Percentiles rank a stretch among this genome's conserved stretches.
phyloP scores from a whole-genome alignment of 495 filamentous ascomycete genomes.

The Ramalina intermedia region DNA sequence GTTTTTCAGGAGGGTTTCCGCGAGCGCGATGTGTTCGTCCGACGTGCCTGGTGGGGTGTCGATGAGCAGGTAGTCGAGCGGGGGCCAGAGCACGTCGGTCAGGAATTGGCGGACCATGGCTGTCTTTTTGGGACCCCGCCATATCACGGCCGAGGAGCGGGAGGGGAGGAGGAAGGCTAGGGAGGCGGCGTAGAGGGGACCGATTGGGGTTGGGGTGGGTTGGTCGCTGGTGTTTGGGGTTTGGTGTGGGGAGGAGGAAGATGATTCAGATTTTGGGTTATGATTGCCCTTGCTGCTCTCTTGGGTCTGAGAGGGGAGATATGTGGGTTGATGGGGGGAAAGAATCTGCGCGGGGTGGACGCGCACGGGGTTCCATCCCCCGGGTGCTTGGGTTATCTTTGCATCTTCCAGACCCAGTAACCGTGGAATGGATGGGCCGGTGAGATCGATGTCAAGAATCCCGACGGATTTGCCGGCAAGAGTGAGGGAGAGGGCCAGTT shows the following conservation, averaged over 20 bases:
- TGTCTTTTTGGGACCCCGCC: slow-evolving; percentile 96
- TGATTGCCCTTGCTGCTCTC: slow-evolving; percentile 10
- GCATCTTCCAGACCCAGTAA: slow-evolving; percentile 78
- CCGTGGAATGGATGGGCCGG: slow-evolving; percentile 88
- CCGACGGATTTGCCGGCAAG: slow-evolving; percentile 76
- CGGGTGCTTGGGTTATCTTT: slow-evolving; percentile 78
- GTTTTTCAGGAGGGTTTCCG: slow-evolving; percentile 60
- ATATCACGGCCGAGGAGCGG: slow-evolving; percentile 82
- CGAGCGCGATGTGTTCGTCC: slow-evolving; percentile 92
- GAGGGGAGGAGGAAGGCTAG: slow-evolving; percentile 78
- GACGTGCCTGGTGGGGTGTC: slow-evolving; percentile 95
- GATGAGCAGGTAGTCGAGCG: slow-evolving; percentile 77
- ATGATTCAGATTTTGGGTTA: slow-evolving; percentile 12
- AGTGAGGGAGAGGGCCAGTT: slow-evolving; percentile 81
- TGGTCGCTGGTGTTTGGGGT: slow-evolving; percentile 2
- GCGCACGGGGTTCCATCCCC: slow-evolving; percentile 78
- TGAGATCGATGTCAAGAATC: slow-evolving; percentile 91
- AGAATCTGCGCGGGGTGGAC: slow-evolving; percentile 44
- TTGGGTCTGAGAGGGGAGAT: not conserved
- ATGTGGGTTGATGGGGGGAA: not conserved
- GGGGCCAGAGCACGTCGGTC: slow-evolving; percentile 76
- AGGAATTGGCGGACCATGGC: slow-evolving; percentile 97
- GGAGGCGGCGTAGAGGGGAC: slow-evolving; percentile 76
- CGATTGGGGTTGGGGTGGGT: slow-evolving; percentile 21
- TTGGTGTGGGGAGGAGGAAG: slow-evolving; percentile 12